Evolutionary conservation across 2,329 filamentous ascomycete genomes (phyloP), one percentile per base, ranked within the genome.

Genomic region (Colletotrichum sp.): DNA sequence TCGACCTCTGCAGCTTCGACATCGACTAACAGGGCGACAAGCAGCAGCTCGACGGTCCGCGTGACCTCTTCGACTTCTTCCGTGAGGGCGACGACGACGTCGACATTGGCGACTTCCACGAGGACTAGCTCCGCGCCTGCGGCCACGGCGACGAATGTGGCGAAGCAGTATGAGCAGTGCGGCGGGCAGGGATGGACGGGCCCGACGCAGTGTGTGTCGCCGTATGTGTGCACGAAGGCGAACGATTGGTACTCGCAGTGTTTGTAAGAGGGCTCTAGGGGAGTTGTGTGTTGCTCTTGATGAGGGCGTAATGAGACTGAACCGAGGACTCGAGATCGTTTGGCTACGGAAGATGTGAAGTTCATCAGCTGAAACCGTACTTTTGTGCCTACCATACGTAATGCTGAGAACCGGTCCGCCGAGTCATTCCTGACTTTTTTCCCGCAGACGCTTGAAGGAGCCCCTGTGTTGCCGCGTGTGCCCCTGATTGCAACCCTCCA

Each of bases 211-310:
- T 88, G 87, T 52, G 81, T 85, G 15, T 80, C 83, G 22, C 87
- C 87, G 11, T 87, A 85, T 66, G 80, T 78, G 1, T 88, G 87
- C 78, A 79, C 71, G 19, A 44, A 30, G 30, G 6, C 39, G 68
- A 88, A 87, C 77, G 80, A 82, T 63, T 88, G 79, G 77, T 88
- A 87, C 80, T 84, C 74, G 28, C 86, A 88, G 80, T 88, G 86
- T 78, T 72, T 86, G 76, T 87, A 80, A 66, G 55, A n/a, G 44
- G 39, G 39, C n/a, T n/a, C 57, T 12, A 48, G 27, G 8, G 15
- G 0, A 3, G 16, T 61, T 61, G 19, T 30, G 16, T 19, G 7
- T 34, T 59, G 55, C 27, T 59, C 55, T 59, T 28, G 25, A 13
- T 8, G 9, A 61, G 27, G 19, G 16, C 27, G 59, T 34, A 7